Percentiles rank a stretch among this genome's conserved stretches.
These are phyloP conservation scores for Penicillium sp. DNA, from an alignment of 2,329 filamentous ascomycete genomes.

Conservation along the genomic window DNA sequence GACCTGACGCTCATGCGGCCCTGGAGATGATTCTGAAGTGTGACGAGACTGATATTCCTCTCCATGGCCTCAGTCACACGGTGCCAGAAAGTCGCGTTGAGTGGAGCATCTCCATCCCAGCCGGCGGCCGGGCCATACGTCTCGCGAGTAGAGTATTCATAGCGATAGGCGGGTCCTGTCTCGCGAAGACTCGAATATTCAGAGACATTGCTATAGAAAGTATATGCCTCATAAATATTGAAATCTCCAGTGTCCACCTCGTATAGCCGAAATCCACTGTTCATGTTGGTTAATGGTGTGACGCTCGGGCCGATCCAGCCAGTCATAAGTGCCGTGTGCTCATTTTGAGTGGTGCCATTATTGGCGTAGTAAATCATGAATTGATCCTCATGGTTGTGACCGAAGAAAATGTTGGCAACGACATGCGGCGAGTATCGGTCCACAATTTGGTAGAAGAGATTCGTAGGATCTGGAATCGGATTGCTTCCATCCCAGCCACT, in stretches of 20 bases:
- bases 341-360: conserved; percentile 42
- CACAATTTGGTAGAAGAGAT: conserved; percentile 52
- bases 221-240: conserved; percentile 50
- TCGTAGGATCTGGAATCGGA: conserved; percentile 48
- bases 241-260: conserved; percentile 51
- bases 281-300: conserved; percentile 51
- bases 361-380: conserved; percentile 51
- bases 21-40: conserved; percentile 46
- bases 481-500: conserved; percentile 53
- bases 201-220: conserved; percentile 49
- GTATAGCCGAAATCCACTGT: conserved; percentile 50
- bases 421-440: conserved; percentile 52
- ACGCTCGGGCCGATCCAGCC: conserved; percentile 50
- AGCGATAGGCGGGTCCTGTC: conserved; percentile 44
- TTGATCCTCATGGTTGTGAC: conserved; percentile 52
- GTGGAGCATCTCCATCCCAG: conserved; percentile 46
- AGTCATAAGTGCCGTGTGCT: conserved; percentile 41
- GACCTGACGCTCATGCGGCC: conserved; percentile 48
- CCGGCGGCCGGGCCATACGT: conserved; percentile 41
- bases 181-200: conserved; percentile 36
- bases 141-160: conserved; percentile 50
- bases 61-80: conserved; percentile 54
- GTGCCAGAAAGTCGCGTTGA: conserved; percentile 58
- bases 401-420: conserved; percentile 51
- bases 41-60: conserved; percentile 44